These are phyloP conservation scores for Ophiocordyceps robertsii DNA, from an alignment of 2,329 filamentous ascomycete genomes.

Conservation along the genomic window DNA sequence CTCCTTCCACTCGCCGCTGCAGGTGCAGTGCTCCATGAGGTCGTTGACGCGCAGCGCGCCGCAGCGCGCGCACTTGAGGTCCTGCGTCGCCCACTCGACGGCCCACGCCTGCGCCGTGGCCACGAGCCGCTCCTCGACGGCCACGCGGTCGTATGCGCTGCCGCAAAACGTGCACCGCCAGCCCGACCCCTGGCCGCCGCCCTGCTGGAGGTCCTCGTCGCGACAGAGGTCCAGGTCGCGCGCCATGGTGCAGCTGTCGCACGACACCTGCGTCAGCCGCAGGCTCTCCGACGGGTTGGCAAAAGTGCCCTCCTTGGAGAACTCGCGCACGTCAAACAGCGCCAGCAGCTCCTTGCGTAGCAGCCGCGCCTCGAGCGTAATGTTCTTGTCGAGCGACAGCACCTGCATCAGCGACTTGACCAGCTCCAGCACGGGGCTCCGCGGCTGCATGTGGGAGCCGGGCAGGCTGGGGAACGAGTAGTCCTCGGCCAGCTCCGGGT, in stretches of 20 bases:
- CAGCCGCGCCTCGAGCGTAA: slow-evolving; percentile 74
- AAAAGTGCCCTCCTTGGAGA: slow-evolving; percentile 78
- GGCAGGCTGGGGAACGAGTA: slow-evolving; percentile 76
- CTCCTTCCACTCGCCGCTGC: slow-evolving; percentile 72
- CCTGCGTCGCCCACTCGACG: slow-evolving; percentile 76
- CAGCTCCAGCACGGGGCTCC: slow-evolving; percentile 73
- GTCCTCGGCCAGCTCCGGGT: slow-evolving; percentile 76
- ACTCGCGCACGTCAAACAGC: slow-evolving; percentile 90
- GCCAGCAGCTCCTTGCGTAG: slow-evolving; percentile 79
- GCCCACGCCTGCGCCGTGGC: slow-evolving; percentile 60
- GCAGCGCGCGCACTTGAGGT: slow-evolving; percentile 65
- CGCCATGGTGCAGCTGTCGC: slow-evolving; percentile 79
- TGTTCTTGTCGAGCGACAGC: slow-evolving; percentile 78
- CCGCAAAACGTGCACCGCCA: slow-evolving; percentile 73
- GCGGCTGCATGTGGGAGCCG: slow-evolving; percentile 41
- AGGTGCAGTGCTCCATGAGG: slow-evolving; percentile 93
- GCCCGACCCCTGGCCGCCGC: slow-evolving; percentile 19
- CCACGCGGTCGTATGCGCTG: slow-evolving; percentile 61
- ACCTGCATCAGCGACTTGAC: slow-evolving; percentile 92
- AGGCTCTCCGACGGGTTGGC: slow-evolving; percentile 70
- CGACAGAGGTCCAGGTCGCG: slow-evolving; percentile 86
- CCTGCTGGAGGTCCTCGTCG: slow-evolving; percentile 60
- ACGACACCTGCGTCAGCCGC: slow-evolving; percentile 62
- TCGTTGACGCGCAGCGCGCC: slow-evolving; percentile 73
- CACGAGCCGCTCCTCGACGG: slow-evolving; percentile 73